Evolutionary conservation across 2,329 filamentous ascomycete genomes (phyloP).

Genomic region (Fusarium fracticaudum): DNA sequence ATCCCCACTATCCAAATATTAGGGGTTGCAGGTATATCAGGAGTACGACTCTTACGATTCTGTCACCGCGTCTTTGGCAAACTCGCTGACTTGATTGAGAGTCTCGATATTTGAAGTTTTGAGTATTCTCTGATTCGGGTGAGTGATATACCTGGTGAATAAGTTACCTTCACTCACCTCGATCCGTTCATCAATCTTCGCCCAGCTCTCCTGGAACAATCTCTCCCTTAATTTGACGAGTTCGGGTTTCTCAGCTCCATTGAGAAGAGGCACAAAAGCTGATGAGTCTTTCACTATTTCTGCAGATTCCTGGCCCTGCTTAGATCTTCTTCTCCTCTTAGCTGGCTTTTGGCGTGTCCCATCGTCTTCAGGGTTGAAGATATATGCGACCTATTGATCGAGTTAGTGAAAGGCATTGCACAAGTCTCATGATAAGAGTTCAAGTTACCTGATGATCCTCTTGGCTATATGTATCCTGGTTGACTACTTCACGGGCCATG

Average conservation of each 20-base stretch:
- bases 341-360: slow-evolving; percentile 52
- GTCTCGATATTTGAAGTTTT: slow-evolving; percentile 70
- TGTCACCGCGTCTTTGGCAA: slow-evolving; percentile 56
- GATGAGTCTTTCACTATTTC: slow-evolving; percentile 30
- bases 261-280: slow-evolving; percentile 63
- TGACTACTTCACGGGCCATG: slow-evolving; percentile 39
- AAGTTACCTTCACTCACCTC: slow-evolving; percentile 49
- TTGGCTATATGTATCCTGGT: slow-evolving; percentile 46
- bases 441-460: slow-evolving; percentile 57
- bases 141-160: slow-evolving; percentile 36
- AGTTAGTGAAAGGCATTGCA: slow-evolving; percentile 21
- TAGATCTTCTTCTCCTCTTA: slow-evolving; percentile 67
- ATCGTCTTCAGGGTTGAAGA: slow-evolving; percentile 65
- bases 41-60: slow-evolving; percentile 43
- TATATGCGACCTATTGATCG: slow-evolving; percentile 64
- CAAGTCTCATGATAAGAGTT: not conserved
- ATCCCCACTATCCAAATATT: slow-evolving; percentile 45
- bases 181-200: slow-evolving; percentile 69
- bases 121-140: slow-evolving; percentile 59
- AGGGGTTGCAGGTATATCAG: slow-evolving; percentile 15
- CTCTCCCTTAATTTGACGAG: slow-evolving; percentile 64
- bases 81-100: slow-evolving; percentile 65
- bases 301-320: slow-evolving; percentile 44
- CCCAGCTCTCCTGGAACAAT: slow-evolving; percentile 72
- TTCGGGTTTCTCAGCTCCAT: slow-evolving; percentile 61